A percentile compares a stretch with the other conserved stretches of the same genome.
Evolutionary conservation across 2,329 filamentous ascomycete genomes (phyloP).

Genomic region (Exophiala sideris): DNA sequence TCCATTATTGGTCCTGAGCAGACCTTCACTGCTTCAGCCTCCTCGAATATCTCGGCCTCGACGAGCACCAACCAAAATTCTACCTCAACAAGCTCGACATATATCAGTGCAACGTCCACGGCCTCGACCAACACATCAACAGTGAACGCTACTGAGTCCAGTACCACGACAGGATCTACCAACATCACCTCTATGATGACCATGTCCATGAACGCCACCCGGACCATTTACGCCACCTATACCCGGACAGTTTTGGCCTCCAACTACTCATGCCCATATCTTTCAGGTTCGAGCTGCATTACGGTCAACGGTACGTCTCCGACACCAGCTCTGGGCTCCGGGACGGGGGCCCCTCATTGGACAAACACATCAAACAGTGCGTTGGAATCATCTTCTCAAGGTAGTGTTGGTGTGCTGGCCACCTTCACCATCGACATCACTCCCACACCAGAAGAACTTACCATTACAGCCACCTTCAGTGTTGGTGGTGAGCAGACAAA

Average conservation of each 20-base stretch:
- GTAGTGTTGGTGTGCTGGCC: background rate
- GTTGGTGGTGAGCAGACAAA: background rate
- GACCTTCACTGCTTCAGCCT: background rate
- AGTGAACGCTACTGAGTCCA: background rate
- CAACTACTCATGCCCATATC: background rate
- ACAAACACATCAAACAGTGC: slow-evolving; percentile 3
- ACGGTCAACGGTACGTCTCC: background rate
- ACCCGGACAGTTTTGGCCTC: background rate
- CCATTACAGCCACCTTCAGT: slow-evolving; percentile 9
- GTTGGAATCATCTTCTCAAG: background rate
- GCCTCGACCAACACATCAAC: background rate
- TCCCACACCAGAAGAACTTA: slow-evolving; percentile 10
- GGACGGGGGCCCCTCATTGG: slow-evolving; percentile 1
- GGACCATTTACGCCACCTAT: background rate
- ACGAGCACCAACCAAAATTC: background rate
- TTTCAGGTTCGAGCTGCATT: slow-evolving; percentile 4
- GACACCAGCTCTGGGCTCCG: background rate
- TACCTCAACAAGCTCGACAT: background rate
- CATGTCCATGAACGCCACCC: slow-evolving; percentile 1
- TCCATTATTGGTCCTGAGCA: slow-evolving; percentile 8
- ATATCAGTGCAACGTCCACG: background rate
- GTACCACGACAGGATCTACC: background rate
- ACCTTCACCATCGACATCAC: slow-evolving; percentile 14
- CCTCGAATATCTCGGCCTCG: background rate
- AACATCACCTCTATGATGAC: background rate